phyloP scores from a whole-genome alignment of 2,329 filamentous ascomycete genomes.

The Paraphoma chrysanthemicola region DNA sequence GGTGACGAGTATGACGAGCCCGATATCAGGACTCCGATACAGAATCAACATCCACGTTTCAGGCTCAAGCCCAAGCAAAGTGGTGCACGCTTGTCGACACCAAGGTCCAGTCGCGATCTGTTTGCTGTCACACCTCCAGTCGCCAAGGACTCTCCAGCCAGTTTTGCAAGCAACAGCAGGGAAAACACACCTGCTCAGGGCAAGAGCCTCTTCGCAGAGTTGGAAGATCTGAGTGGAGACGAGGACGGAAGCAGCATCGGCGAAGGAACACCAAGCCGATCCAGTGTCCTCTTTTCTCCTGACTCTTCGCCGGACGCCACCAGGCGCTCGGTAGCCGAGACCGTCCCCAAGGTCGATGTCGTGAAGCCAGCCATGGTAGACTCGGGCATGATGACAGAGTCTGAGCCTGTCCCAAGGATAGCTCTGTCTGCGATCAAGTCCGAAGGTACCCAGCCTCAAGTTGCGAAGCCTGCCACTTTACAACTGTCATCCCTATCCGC shows the following conservation, averaged over 20 bases:
- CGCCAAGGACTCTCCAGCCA: conserved; percentile 60
- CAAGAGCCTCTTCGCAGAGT: conserved; percentile 89
- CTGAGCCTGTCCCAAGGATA: conserved; percentile 54
- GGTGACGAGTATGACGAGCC: conserved; percentile 75
- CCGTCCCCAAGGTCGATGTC: conserved; percentile 27
- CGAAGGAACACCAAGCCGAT: conserved; percentile 45
- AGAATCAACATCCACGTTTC: conserved; percentile 70
- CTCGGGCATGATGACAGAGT: conserved; percentile 68
- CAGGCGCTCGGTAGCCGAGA: conserved; percentile 27
- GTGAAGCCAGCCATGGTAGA: conserved; percentile 61
- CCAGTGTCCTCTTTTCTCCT: conserved; percentile 37
- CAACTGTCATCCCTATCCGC: conserved; percentile 36
- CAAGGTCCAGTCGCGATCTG: conserved; percentile 64
- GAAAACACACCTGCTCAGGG: conserved; percentile 58
- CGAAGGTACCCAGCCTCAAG: conserved; percentile 36
- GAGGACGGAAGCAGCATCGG: conserved; percentile 60
- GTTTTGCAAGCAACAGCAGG: conserved; percentile 55
- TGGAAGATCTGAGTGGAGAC: conserved; percentile 79
- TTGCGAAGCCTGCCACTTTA: conserved; percentile 17
- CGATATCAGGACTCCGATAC: conserved; percentile 68
- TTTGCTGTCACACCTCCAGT: conserved; percentile 68
- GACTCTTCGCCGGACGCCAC: conserved; percentile 41
- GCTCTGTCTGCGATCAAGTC: conserved; percentile 37
- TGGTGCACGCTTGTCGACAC: conserved; percentile 60
- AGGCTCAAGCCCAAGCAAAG: conserved; percentile 74